phyloP scores from a whole-genome alignment of 1,284 basidiomycete species.

The Trichosporon sp. region DNA sequence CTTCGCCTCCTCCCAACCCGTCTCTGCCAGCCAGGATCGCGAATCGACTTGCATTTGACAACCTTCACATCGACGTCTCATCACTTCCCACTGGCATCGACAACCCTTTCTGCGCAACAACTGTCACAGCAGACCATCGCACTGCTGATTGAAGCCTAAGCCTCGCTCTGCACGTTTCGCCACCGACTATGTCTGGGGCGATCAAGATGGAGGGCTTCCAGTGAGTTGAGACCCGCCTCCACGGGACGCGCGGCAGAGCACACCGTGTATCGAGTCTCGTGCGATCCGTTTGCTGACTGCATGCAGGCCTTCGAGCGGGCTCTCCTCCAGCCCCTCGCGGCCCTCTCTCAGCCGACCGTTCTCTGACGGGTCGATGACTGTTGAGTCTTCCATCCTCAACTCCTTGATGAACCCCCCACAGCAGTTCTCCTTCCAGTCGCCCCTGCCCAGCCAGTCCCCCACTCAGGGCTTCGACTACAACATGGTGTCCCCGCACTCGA shows the following conservation, averaged over 20 bases:
- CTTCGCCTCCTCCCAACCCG: neutral
- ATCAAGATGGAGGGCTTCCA: constrained; percentile 37
- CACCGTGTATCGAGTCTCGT: neutral
- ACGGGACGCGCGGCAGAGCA: neutral
- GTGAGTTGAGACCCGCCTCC: constrained; percentile 15
- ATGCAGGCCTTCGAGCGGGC: constrained; percentile 22
- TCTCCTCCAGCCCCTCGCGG: constrained; percentile 20
- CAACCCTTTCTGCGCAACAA: neutral
- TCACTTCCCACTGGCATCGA: neutral
- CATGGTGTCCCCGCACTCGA: constrained; percentile 31
- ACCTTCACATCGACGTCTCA: neutral
- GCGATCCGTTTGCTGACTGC: neutral
- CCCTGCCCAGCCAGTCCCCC: constrained; percentile 14
- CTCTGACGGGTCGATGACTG: constrained; percentile 43
- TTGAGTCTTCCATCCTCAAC: constrained; percentile 37
- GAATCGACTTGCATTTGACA: neutral
- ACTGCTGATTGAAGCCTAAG: neutral
- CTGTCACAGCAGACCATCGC: neutral
- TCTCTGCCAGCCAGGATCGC: neutral
- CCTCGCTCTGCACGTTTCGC: neutral
- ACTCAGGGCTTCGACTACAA: constrained; percentile 29
- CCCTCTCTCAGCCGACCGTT: constrained; percentile 37
- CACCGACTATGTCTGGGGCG: constrained; percentile 20
- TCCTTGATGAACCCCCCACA: constrained; percentile 28
- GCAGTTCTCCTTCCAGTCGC: constrained; percentile 17